These are phyloP conservation scores for Mycosphaerella sp. DNA, from an alignment of 2,329 filamentous ascomycete species.

Conservation along the genomic window DNA sequence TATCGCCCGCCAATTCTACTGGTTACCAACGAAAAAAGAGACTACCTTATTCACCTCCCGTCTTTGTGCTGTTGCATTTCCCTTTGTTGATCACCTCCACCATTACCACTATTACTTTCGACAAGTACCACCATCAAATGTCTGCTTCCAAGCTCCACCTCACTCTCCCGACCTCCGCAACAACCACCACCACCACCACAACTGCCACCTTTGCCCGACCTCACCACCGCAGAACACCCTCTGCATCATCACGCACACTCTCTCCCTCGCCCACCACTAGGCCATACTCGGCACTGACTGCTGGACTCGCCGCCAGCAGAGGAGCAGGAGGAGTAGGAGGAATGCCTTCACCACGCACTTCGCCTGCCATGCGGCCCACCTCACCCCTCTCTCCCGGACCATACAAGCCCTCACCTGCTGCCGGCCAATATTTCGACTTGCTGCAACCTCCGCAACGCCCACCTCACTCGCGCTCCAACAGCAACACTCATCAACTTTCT, in stretches of 20 bases:
- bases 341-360: constrained; percentile 33
- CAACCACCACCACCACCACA: not conserved
- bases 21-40: too few relatives aligned
- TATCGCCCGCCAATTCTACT: too few relatives aligned
- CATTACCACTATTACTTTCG: too few relatives aligned
- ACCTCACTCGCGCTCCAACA: constrained; percentile 27
- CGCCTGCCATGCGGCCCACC: constrained; percentile 31
- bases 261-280: not conserved
- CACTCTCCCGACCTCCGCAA: too few relatives aligned
- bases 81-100: too few relatives aligned
- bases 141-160: too few relatives aligned
- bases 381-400: constrained; percentile 32
- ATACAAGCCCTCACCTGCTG: constrained; percentile 14
- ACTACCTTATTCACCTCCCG: too few relatives aligned
- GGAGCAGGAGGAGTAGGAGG: not conserved
- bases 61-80: too few relatives aligned
- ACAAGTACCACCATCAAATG: too few relatives aligned
- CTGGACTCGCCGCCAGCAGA: too few relatives aligned
- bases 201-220: not conserved
- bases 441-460: constrained; percentile 29
- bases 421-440: constrained; percentile 27
- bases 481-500: constrained; percentile 22
- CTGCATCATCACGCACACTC: not conserved
- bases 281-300: not conserved
- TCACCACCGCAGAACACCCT: not conserved